Conservation (phyloP, 768 basidiomycete genomes). For the Boletus tylopilopsis region DNA sequence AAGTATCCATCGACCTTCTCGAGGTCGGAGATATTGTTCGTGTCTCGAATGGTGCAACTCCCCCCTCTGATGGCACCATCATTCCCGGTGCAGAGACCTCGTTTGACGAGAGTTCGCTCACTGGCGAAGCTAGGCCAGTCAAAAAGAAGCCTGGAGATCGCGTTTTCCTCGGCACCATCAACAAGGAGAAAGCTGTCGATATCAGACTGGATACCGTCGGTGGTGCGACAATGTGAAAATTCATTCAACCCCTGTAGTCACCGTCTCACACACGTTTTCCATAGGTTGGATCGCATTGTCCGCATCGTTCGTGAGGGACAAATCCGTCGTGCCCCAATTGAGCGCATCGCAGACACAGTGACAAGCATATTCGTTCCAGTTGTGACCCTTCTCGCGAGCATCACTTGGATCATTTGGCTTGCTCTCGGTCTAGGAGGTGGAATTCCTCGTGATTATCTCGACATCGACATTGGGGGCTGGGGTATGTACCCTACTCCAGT, state of each 20-base stretch:
- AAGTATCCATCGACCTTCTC: constrained; percentile 54
- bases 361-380: constrained; percentile 81
- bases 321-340: constrained; percentile 69
- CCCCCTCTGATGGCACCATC: constrained; percentile 73
- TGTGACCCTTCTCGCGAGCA: constrained; percentile 67
- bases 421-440: constrained; percentile 53
- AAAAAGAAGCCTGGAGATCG: constrained; percentile 58
- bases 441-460: constrained; percentile 54
- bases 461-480: constrained; percentile 55
- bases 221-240: constrained; percentile 63
- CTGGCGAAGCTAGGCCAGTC: constrained; percentile 70
- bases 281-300: constrained; percentile 71
- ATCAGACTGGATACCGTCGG: constrained; percentile 58
- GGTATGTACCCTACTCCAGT: constrained; percentile 37
- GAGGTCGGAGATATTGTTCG: constrained; percentile 80
- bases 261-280: constrained; percentile 2
- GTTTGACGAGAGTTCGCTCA: constrained; percentile 85
- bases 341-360: constrained; percentile 69
- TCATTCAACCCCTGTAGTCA: neutral
- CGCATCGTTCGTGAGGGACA: constrained; percentile 76
- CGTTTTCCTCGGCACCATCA: constrained; percentile 76
- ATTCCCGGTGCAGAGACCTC: constrained; percentile 41
- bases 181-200: constrained; percentile 57
- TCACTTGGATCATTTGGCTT: constrained; percentile 76
- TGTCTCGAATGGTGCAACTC: constrained; percentile 66